A percentile compares a stretch with the other conserved stretches of the same genome.
Conservation (phyloP, 306 rosid genomes). For the Glycine soja region DNA sequence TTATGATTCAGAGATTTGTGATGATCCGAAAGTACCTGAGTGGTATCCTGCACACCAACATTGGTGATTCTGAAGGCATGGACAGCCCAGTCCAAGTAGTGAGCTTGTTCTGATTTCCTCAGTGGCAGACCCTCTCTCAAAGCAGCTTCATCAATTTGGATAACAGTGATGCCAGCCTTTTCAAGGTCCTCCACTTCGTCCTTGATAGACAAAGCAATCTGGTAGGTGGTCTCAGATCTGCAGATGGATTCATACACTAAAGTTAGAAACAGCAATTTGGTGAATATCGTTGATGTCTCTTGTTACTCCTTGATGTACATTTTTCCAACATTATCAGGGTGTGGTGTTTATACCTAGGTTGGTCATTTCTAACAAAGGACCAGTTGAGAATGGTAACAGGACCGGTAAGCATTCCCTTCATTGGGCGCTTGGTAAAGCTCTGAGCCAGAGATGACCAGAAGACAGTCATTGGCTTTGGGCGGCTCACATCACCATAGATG, state of each 20-base stretch:
- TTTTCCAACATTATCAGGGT: constrained; percentile 12
- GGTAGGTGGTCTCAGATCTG: constrained; percentile 85
- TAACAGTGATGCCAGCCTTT: constrained; percentile 75
- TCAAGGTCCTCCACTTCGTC: constrained; percentile 96
- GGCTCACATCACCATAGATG: constrained; percentile 96
- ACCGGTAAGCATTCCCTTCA: constrained; percentile 99
- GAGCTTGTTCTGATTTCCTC: constrained; percentile 87
- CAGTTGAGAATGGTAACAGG: constrained; percentile 98
- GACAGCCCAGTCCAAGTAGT: constrained; percentile 96
- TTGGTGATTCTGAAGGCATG: constrained; percentile 93
- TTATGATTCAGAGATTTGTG: background rate
- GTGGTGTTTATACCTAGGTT: constrained; percentile 68
- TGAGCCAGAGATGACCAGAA: constrained; percentile 92
- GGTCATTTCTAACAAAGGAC: constrained; percentile 91
- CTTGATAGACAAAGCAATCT: constrained; percentile 93
- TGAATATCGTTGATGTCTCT: constrained; percentile 3
- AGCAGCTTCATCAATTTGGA: constrained; percentile 95
- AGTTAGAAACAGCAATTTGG: constrained; percentile 31
- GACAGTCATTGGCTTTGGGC: constrained; percentile 94
- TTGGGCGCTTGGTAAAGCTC: constrained; percentile 82
- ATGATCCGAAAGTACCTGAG: constrained; percentile 66
- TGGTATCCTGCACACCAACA: constrained; percentile 74
- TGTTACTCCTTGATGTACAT: background rate
- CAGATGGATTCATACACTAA: constrained; percentile 11
- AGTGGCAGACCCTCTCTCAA: constrained; percentile 88